Percentiles rank a stretch among this genome's conserved stretches.
phyloP scores from a whole-genome alignment of 768 basidiomycete species.

The Trametes sanguinea region DNA sequence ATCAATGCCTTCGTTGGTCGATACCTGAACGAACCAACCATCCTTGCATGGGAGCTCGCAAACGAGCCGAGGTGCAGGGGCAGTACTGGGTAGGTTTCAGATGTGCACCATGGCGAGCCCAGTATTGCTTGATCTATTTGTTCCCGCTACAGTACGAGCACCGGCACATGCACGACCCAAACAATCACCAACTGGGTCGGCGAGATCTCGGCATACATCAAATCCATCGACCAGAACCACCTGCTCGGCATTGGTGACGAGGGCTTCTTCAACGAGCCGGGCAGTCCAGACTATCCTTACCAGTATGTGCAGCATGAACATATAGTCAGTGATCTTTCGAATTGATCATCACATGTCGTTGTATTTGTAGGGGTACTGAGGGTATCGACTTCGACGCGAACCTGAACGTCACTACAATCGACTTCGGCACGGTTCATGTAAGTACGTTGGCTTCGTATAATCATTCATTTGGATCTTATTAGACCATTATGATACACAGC shows the following conservation, averaged over 20 bases:
- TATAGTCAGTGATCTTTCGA: neutral
- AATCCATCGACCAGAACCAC: constrained; percentile 62
- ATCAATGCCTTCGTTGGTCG: constrained; percentile 39
- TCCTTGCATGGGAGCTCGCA: constrained; percentile 56
- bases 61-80: constrained; percentile 40
- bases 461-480: neutral
- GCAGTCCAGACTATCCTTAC: constrained; percentile 54
- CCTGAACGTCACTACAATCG: constrained; percentile 56
- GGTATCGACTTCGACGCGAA: constrained; percentile 66
- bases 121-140: neutral
- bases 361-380: constrained; percentile 46
- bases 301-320: constrained; percentile 40
- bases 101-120: neutral
- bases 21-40: constrained; percentile 55
- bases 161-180: constrained; percentile 49
- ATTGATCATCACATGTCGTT: too few species aligned
- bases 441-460: constrained; percentile 22
- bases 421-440: constrained; percentile 72
- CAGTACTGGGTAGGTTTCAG: constrained; percentile 28
- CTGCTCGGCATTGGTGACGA: constrained; percentile 66
- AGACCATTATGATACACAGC: constrained; percentile 24
- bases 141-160: constrained; percentile 31
- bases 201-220: constrained; percentile 61
- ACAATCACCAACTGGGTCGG: constrained; percentile 58
- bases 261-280: constrained; percentile 59